Base-by-base conservation (phyloP, 1,139 yeast genomes). In the Geotrichum siamense region DNA sequence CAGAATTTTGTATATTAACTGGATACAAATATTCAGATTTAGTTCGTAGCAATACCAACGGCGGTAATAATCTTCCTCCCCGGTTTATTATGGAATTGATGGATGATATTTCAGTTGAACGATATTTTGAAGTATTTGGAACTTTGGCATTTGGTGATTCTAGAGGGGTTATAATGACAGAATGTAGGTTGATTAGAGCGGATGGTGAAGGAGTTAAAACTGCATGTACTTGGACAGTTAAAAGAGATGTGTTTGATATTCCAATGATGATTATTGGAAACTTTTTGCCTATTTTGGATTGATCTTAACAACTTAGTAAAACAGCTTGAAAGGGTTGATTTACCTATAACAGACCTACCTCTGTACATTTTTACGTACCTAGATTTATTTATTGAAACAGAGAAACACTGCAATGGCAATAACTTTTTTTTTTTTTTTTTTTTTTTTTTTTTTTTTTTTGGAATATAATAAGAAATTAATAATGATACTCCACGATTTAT, bases 241-340 rank as follows among this genome's bases (percentile, higher is more conserved):
- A 84, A 55, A 70, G 95, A 53, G 96, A 86, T 63, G 78, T 82
- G 37, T 86, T 85, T 64, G 94, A 85, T 62, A 79, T 86, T 44
- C 96, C 96, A n/a, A 82, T 87, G 89, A 87, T 89, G 96, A 83
- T 89, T 38, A 78, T 89, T 39, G 96, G 96, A 15, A 87, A 86
- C 39, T 46, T 46, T 34, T 33, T 46, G 23, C 49, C 49, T 21
- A 46, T 46, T 15, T 37, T 46, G 33, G 46, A 46, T 27, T 38
- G 34, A 38, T 16, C 10, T 23, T 6, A n/a, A n/a, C n/a, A n/a
- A n/a, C n/a, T n/a, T n/a, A n/a, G n/a, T n/a, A n/a, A n/a, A n/a
- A n/a, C n/a, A n/a, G n/a, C n/a, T n/a, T n/a, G n/a, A n/a, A n/a
- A n/a, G n/a, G n/a, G n/a, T n/a, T n/a, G n/a, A n/a, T n/a, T n/a